These are phyloP conservation scores for Rubia peregrina DNA, from an alignment of 305 asterid species.

Conservation along the genomic window DNA sequence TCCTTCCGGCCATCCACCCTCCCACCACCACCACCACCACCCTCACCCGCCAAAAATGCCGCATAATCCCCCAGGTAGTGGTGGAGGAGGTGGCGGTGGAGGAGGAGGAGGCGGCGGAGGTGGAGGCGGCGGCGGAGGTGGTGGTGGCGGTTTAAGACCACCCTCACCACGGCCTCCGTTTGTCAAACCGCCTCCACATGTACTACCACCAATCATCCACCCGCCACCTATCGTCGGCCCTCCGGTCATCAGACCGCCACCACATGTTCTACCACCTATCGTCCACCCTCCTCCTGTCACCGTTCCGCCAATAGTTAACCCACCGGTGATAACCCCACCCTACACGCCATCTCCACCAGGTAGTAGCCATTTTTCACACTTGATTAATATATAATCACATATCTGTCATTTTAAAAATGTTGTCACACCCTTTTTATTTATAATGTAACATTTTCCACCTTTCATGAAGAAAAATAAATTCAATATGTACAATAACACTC, in stretches of 20 bases:
- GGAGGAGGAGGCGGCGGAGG: neutral
- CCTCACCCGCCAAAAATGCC: constrained; percentile 22
- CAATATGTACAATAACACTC: too few relatives aligned
- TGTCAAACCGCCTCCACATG: constrained; percentile 22
- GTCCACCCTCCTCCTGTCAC: constrained; percentile 25
- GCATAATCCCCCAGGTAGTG: neutral
- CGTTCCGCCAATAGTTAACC: constrained; percentile 26
- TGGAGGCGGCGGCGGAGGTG: neutral
- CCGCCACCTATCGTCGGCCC: constrained; percentile 35
- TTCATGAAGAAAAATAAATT: neutral
- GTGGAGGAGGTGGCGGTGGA: too few relatives aligned
- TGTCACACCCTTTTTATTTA: neutral
- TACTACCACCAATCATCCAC: constrained; percentile 20
- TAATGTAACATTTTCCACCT: neutral
- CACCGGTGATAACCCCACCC: constrained; percentile 35
- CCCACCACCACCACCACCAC: constrained; percentile 27
- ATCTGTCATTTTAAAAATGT: neutral
- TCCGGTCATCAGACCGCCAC: constrained; percentile 29
- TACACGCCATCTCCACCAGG: constrained; percentile 29
- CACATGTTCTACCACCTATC: constrained; percentile 23
- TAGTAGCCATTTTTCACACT: constrained; percentile 50
- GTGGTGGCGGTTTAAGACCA: neutral
- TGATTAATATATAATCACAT: neutral
- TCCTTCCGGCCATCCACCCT: constrained; percentile 43
- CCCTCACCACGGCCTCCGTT: constrained; percentile 19